Conservation (phyloP, 768 basidiomycete species). For the Chiua virens region DNA sequence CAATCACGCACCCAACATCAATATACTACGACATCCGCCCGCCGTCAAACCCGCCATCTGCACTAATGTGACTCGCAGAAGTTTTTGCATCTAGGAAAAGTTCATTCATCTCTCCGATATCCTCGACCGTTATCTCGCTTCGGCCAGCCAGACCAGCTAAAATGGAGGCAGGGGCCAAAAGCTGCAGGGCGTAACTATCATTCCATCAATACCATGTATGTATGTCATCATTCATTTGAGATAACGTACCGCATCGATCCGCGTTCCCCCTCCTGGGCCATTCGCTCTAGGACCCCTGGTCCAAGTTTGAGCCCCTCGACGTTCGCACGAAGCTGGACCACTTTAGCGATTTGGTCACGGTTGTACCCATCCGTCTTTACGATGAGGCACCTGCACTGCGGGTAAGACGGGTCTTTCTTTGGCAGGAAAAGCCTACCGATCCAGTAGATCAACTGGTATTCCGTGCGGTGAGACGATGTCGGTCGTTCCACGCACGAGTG, state of each 20-base stretch:
- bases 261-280: constrained; percentile 81
- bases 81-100: constrained; percentile 95
- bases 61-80: constrained; percentile 54
- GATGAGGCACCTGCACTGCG: constrained; percentile 73
- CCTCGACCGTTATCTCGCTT: constrained; percentile 79
- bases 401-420: constrained; percentile 7
- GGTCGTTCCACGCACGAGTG: constrained; percentile 88
- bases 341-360: constrained; percentile 80
- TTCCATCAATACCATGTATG: constrained; percentile 8
- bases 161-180: constrained; percentile 89
- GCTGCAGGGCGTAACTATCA: constrained; percentile 82
- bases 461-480: constrained; percentile 94
- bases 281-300: constrained; percentile 70
- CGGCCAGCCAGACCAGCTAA: constrained; percentile 77
- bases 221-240: constrained; percentile 2
- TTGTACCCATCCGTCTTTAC: constrained; percentile 88
- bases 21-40: constrained; percentile 29
- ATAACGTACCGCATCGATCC: constrained; percentile 70
- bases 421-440: constrained; percentile 56
- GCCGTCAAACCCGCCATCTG: constrained; percentile 36
- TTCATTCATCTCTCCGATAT: constrained; percentile 91
- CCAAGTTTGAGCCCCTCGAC: constrained; percentile 83
- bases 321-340: constrained; percentile 82
- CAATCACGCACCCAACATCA: constrained; percentile 6
- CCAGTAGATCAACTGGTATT: constrained; percentile 89